Conservation (phyloP, 352 stramenopile genomes). For the Sclerospora graminicola region DNA sequence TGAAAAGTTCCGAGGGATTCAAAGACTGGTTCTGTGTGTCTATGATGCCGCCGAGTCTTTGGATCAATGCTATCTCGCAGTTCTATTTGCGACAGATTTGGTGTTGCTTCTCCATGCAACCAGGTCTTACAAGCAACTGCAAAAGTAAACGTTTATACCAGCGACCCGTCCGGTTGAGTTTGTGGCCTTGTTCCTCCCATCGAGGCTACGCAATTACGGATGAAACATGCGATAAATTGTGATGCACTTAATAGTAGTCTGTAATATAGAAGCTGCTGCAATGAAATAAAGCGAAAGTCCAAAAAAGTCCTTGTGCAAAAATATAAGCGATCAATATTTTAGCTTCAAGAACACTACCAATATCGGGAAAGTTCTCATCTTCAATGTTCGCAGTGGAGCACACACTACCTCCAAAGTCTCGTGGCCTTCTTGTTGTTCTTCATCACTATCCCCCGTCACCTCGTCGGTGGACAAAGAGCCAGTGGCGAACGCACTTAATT, state of each 20-base stretch:
- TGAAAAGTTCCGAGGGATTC: background rate
- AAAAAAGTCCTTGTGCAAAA: too few species aligned
- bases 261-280: background rate
- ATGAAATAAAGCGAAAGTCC: background rate
- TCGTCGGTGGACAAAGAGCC: too few species aligned
- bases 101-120: conserved; percentile 37
- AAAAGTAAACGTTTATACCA: conserved; percentile 81
- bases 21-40: background rate
- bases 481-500: background rate
- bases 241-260: too few species aligned
- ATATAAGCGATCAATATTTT: too few species aligned
- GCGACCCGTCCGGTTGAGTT: conserved; percentile 79
- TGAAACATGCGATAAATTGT: conserved; percentile 44
- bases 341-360: too few species aligned
- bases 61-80: conserved; percentile 26
- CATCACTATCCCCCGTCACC: background rate
- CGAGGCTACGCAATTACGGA: conserved; percentile 75
- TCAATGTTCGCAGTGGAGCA: background rate
- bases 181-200: conserved; percentile 53
- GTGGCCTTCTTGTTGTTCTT: background rate
- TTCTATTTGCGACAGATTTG: conserved; percentile 83
- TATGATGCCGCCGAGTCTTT: background rate
- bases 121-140: conserved; percentile 82
- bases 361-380: too few species aligned
- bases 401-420: background rate